These are phyloP conservation scores for Thelonectria blattea DNA, from an alignment of 2,329 filamentous ascomycete genomes.

Conservation along the genomic window DNA sequence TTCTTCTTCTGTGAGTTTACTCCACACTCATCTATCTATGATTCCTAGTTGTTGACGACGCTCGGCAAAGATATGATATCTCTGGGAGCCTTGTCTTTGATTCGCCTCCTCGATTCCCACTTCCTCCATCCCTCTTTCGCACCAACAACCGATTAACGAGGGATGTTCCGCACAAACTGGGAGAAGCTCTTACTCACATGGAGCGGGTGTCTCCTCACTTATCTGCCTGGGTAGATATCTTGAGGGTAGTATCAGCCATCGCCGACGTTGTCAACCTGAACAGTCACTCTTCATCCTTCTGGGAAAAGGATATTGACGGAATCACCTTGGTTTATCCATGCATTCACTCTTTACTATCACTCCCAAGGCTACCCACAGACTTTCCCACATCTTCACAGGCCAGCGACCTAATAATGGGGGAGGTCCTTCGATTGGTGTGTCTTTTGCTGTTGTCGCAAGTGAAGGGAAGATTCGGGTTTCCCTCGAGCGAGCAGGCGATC, in stretches of 20 bases:
- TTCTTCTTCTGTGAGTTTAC: slow-evolving; percentile 1
- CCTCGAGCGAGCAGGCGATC: not conserved
- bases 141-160: not conserved
- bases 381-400: not conserved
- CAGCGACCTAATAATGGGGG: not conserved
- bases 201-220: not conserved
- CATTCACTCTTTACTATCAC: slow-evolving; percentile 4
- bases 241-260: not conserved
- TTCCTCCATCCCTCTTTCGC: not conserved
- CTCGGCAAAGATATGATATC: not conserved
- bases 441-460: not conserved
- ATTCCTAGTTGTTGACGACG: not conserved
- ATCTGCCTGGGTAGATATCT: not conserved
- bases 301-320: not conserved
- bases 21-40: not conserved
- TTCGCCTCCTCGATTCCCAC: not conserved
- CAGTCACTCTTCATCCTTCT: slow-evolving; percentile 1
- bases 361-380: not conserved
- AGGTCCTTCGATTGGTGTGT: not conserved
- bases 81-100: not conserved
- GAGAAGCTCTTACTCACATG: not conserved
- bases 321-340: not conserved
- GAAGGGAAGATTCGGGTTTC: not conserved
- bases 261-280: not conserved
- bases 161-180: not conserved